Base-by-base conservation (phyloP, 805 yeast genomes). In the Schizosaccharomyces japonicus region DNA sequence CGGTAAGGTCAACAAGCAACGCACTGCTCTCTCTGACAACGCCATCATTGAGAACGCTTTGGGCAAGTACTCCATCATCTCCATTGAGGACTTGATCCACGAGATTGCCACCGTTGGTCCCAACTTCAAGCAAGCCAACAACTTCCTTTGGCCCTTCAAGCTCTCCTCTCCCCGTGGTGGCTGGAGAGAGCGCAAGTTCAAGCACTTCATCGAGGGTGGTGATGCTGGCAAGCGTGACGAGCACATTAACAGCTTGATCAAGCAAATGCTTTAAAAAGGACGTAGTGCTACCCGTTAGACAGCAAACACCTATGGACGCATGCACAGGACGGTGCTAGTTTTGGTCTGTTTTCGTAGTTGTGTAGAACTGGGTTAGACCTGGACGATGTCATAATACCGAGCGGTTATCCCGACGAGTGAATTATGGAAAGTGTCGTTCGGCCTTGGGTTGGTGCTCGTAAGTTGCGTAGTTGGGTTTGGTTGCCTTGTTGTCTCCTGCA, bases 111-210 rank as follows among this genome's bases (percentile, higher is more conserved):
- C 83, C 51, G 82, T 77, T 64, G 84, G 84, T 60, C 83, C 83
- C 62, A 74, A 77, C 74, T 77, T 77, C 78, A 77, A 77, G 71
- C 83, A 78, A 68, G 84, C 77, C 58, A 73, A 75, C 73, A 77
- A 77, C 81, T 77, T 77, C 72, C 68, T 77, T 66, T 77, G 82
- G 81, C 84, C 84, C 65, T 77, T 77, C 80, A 72, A 76, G 70
- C 75, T 77, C 62, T 77, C 83, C 57, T 76, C 76, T 71, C 84
- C 84, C 62, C 67, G 68, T 62, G 84, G 84, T 63, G 84, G 84
- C 66, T 77, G 80, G 82, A 76, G 80, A 66, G 72, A 75, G 56
- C 68, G 69, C 57, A 77, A 78, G 74, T 78, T 77, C 80, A 73
- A 72, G 69, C 83, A 77, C 67, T 78, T 73, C 64, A 76, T 77